These are phyloP conservation scores for Backusella tarrabulga DNA, from an alignment of 192 early-diverging fungal species.

Conservation along the genomic window DNA sequence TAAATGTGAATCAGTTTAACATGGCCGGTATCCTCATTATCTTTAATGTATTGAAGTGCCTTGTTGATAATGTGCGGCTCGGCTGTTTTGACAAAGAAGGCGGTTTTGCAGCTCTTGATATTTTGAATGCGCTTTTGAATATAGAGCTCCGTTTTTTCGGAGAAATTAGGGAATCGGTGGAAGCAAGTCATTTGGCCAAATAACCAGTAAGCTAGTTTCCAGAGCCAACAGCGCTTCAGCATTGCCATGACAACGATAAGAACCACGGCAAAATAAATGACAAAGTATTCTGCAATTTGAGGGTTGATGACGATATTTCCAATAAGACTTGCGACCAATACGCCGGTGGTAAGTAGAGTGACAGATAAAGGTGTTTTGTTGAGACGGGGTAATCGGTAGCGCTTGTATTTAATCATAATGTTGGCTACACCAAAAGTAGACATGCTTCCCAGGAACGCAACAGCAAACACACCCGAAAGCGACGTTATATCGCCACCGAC, in stretches of 20 bases:
- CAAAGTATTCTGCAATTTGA: conserved; percentile 45
- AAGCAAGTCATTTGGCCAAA: conserved; percentile 26
- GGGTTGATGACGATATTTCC: conserved; percentile 48
- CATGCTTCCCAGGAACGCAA: conserved; percentile 49
- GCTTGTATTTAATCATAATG: conserved; percentile 47
- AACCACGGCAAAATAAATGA: conserved; percentile 47
- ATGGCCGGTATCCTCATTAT: conserved; percentile 45
- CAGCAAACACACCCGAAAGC: conserved; percentile 52
- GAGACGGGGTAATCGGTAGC: conserved; percentile 40
- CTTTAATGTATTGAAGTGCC: conserved; percentile 47
- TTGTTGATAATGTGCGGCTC: conserved; percentile 57
- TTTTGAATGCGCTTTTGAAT: conserved; percentile 35
- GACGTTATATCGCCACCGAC: conserved; percentile 41
- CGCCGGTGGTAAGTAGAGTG: conserved; percentile 28
- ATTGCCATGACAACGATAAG: conserved; percentile 37
- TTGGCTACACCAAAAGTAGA: conserved; percentile 43
- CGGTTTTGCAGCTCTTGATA: conserved; percentile 40
- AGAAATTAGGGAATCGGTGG: conserved; percentile 2
- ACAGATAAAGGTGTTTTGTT: conserved; percentile 28
- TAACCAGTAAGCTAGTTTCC: conserved; percentile 34
- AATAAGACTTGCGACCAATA: conserved; percentile 34
- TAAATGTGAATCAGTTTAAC: conserved; percentile 56
- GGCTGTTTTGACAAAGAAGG: conserved; percentile 58
- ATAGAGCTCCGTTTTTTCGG: conserved; percentile 7
- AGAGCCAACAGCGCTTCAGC: conserved; percentile 43